Percentiles rank a stretch among this genome's conserved stretches.
Conservation (phyloP, 2,329 filamentous ascomycete genomes). For the Aureobasidium sp. region DNA sequence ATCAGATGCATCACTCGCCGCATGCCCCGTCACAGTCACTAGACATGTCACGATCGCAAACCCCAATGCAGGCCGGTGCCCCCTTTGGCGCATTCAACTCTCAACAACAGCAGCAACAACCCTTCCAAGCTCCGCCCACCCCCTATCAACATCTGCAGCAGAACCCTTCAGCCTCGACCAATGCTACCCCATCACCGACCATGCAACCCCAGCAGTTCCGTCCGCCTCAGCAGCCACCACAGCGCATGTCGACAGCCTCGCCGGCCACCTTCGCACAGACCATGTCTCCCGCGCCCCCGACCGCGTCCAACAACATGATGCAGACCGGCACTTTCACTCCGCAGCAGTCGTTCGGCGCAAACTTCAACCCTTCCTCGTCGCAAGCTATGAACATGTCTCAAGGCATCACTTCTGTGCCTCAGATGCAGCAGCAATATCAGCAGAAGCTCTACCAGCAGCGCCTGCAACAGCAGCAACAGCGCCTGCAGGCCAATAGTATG, state of each 20-base stretch:
- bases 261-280: constrained; percentile 86
- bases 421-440: constrained; percentile 48
- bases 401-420: constrained; percentile 28
- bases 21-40: neutral
- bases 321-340: constrained; percentile 31
- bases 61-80: constrained; percentile 44
- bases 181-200: constrained; percentile 86
- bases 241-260: constrained; percentile 77
- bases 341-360: constrained; percentile 16
- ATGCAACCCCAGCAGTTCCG: constrained; percentile 71
- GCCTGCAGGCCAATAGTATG: constrained; percentile 41
- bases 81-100: constrained; percentile 13
- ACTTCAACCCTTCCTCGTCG: constrained; percentile 11
- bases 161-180: constrained; percentile 69
- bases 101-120: constrained; percentile 48
- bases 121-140: constrained; percentile 57
- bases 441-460: constrained; percentile 82
- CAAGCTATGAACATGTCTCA: constrained; percentile 28
- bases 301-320: constrained; percentile 46
- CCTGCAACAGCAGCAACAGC: constrained; percentile 66
- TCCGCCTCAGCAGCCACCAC: constrained; percentile 55
- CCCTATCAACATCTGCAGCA: constrained; percentile 77
- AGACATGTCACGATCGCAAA: constrained; percentile 70
- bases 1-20: constrained; percentile 51
- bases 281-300: constrained; percentile 66